Evolutionary conservation across 805 yeast genomes (phyloP).

Genomic region (Cephaloascus fragrans): DNA sequence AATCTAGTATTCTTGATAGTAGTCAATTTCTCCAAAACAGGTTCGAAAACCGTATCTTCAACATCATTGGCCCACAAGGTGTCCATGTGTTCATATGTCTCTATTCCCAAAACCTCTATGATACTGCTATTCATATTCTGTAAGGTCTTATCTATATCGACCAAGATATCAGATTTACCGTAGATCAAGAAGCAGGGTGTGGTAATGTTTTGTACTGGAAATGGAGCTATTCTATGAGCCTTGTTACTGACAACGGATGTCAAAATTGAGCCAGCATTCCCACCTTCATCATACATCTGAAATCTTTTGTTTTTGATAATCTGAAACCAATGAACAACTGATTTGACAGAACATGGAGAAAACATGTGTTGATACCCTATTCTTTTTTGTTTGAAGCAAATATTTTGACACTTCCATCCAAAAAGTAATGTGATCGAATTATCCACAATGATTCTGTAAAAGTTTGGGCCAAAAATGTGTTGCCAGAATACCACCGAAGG

Average conservation of each 20-base stretch:
- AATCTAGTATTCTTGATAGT: no score
- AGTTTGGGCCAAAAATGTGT: constrained; percentile 63
- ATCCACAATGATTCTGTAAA: constrained; percentile 67
- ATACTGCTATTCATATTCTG: constrained; percentile 12
- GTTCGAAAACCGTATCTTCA: constrained; percentile 14
- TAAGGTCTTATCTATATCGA: constrained; percentile 15
- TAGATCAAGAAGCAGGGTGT: constrained; percentile 5
- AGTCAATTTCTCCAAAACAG: neutral
- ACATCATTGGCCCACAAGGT: constrained; percentile 19
- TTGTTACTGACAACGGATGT: neutral
- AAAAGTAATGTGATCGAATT: constrained; percentile 56
- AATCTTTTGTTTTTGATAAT: constrained; percentile 68
- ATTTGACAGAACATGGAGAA: constrained; percentile 85
- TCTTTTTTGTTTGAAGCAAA: constrained; percentile 61
- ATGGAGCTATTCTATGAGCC: constrained; percentile 39
- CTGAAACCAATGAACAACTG: constrained; percentile 95
- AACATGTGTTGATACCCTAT: constrained; percentile 81
- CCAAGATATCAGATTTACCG: constrained; percentile 18
- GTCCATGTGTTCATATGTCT: constrained; percentile 21
- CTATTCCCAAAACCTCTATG: constrained; percentile 10
- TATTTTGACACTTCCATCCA: constrained; percentile 71
- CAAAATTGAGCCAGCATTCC: neutral
- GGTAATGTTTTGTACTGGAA: constrained; percentile 25
- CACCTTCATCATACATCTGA: constrained; percentile 78
- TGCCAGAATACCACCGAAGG: constrained; percentile 81